These are phyloP conservation scores for Abrus precatorius DNA, from an alignment of 306 rosid genomes.

Conservation along the genomic window DNA sequence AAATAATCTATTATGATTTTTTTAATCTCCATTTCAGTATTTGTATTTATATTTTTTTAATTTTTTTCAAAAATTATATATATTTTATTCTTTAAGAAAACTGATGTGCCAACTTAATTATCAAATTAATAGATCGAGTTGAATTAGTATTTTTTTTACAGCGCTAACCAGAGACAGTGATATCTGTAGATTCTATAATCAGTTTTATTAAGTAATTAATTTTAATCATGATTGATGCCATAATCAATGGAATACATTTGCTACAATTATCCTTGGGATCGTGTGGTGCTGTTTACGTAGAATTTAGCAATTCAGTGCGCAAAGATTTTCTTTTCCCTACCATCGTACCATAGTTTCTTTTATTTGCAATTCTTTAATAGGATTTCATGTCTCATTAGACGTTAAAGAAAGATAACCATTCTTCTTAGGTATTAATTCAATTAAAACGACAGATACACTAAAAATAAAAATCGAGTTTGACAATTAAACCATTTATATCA, in stretches of 20 bases:
- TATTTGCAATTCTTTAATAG: neutral
- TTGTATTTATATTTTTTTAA: too few species aligned
- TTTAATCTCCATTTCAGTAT: too few species aligned
- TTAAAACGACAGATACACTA: neutral
- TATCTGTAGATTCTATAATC: neutral
- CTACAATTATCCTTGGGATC: neutral
- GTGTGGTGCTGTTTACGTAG: neutral
- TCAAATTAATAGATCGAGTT: too few species aligned
- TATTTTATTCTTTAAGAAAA: too few species aligned
- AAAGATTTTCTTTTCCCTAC: neutral
- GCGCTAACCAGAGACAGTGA: neutral
- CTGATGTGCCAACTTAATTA: too few species aligned
- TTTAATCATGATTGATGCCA: slow-evolving; percentile 27
- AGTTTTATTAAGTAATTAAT: neutral
- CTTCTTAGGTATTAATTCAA: neutral
- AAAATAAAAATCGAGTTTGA: neutral
- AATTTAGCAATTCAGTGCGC: neutral
- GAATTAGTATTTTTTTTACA: too few species aligned
- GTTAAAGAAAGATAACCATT: neutral
- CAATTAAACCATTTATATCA: neutral
- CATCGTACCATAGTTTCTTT: neutral
- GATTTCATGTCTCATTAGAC: neutral
- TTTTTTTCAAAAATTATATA: too few species aligned
- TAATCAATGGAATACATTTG: neutral
- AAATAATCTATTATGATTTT: too few species aligned